Conservation (phyloP, 768 basidiomycete genomes). For the Trichaptum fuscoviolaceum region DNA sequence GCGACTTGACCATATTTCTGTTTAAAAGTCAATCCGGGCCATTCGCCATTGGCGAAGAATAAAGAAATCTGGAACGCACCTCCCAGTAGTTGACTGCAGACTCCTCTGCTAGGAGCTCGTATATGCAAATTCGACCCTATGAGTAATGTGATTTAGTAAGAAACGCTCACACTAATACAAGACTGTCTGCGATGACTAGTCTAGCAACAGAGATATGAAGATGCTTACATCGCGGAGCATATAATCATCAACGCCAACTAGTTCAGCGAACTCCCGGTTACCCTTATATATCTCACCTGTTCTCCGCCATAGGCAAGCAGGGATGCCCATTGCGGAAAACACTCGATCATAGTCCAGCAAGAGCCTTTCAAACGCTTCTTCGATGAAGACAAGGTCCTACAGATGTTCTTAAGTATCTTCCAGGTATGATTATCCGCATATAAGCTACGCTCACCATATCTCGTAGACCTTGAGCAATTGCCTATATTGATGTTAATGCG, state of each 20-base stretch:
- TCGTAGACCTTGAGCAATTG: constrained; percentile 77
- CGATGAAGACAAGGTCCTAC: constrained; percentile 93
- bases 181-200: no score
- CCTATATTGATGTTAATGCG: constrained; percentile 32
- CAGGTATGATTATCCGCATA: constrained; percentile 9
- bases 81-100: constrained; percentile 98
- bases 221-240: constrained; percentile 76
- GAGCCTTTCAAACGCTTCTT: constrained; percentile 94
- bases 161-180: constrained; percentile 2
- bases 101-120: constrained; percentile 98
- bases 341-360: constrained; percentile 94
- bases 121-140: constrained; percentile 89
- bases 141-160: constrained; percentile 4
- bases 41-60: background rate
- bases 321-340: constrained; percentile 93
- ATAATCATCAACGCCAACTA: constrained; percentile 81
- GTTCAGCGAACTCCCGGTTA: constrained; percentile 90
- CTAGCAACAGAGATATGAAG: no score
- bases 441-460: constrained; percentile 77
- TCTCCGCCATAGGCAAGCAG: constrained; percentile 92
- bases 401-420: constrained; percentile 6
- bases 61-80: constrained; percentile 36
- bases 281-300: constrained; percentile 99
- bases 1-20: constrained; percentile 95
- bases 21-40: background rate